Base-by-base conservation (phyloP, 2,329 filamentous ascomycete species). In the Microcera coccophila region DNA sequence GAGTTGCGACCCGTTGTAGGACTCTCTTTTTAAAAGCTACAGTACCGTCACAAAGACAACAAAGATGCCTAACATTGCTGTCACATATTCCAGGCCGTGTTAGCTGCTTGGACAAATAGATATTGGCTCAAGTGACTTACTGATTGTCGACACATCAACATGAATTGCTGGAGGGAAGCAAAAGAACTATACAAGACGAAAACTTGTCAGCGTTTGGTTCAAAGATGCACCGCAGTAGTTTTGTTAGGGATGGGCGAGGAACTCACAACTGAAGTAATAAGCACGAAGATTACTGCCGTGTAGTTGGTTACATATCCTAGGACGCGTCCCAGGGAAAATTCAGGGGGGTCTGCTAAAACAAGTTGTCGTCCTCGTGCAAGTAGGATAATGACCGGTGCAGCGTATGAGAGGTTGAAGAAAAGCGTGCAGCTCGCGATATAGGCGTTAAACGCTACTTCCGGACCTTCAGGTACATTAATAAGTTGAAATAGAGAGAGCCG, bases 341-440 rank as follows among this genome's bases (percentile, higher is more conserved):
- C 44, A n/a, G 45, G 49, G 2, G 46, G 58, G 42, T 59, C 47
- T 34, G 55, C 40, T 10, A 24, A 31, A 14, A 68, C 43, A 4
- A 62, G 36, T 5, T 39, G 41, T 29, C 65, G 58, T 9, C 65
- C 65, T 12, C 65, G 60, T 8, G 65, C 22, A 10, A 68, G 54
- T 9, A 68, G 50, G 5, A 52, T 55, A 5, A 67, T 57, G n/a
- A 71, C 59, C 2, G 69, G 69, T 18, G 69, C 56, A 3, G 61
- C 67, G 34, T 70, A 72, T 2, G 69, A 71, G 7, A 72, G 56
- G 50, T 71, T 71, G 8, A 72, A 60, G 35, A 72, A 64, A 21
- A 72, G 66, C 19, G 69, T 71, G 50, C 64, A 68, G 18, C 62
- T 66, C 5, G 69, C 65, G 1, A 69, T 59, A 46, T 72, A 69